These are phyloP conservation scores for Boeremia lycopersici DNA, from an alignment of 2,329 filamentous ascomycete genomes.

Conservation along the genomic window DNA sequence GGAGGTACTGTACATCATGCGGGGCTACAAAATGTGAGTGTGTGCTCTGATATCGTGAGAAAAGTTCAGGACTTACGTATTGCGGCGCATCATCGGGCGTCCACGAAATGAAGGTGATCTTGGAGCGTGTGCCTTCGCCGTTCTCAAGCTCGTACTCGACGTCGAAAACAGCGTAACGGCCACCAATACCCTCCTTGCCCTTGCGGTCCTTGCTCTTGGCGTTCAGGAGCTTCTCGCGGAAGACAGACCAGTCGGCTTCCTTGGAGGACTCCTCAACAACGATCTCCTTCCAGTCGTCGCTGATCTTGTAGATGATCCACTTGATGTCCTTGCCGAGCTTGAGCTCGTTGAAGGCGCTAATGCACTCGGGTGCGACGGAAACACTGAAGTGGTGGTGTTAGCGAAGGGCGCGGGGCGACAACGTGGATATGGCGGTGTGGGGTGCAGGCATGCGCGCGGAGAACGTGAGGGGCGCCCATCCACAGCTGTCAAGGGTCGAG, in stretches of 20 bases:
- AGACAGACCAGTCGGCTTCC: slow-evolving; percentile 71
- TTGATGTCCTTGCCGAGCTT: slow-evolving; percentile 80
- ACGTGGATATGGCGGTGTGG: slow-evolving; percentile 3
- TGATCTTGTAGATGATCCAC: slow-evolving; percentile 88
- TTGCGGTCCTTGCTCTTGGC: slow-evolving; percentile 74
- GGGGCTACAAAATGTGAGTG: slow-evolving; percentile 62
- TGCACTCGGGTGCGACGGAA: slow-evolving; percentile 73
- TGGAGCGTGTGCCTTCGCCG: slow-evolving; percentile 72
- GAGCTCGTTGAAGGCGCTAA: slow-evolving; percentile 73
- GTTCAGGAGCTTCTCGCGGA: slow-evolving; percentile 77
- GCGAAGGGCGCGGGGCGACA: slow-evolving; percentile 7
- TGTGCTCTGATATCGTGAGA: neutral
- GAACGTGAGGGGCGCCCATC: slow-evolving; percentile 13
- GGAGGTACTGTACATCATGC: slow-evolving; percentile 90
- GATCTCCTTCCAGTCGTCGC: slow-evolving; percentile 81
- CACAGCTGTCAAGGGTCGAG: slow-evolving; percentile 19
- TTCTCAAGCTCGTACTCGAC: slow-evolving; percentile 75
- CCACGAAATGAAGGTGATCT: slow-evolving; percentile 53
- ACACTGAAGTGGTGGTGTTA: slow-evolving; percentile 61
- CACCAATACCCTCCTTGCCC: slow-evolving; percentile 64
- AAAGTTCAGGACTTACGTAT: slow-evolving; percentile 61
- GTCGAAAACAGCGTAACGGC: slow-evolving; percentile 85
- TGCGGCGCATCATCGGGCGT: slow-evolving; percentile 70
- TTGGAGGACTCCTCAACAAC: slow-evolving; percentile 75
- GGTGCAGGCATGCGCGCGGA: slow-evolving; percentile 16